Evolutionary conservation across 176 grass and related monocot genomes (phyloP), one percentile per base, ranked within the genome.

Genomic region (Zea luxurians): DNA sequence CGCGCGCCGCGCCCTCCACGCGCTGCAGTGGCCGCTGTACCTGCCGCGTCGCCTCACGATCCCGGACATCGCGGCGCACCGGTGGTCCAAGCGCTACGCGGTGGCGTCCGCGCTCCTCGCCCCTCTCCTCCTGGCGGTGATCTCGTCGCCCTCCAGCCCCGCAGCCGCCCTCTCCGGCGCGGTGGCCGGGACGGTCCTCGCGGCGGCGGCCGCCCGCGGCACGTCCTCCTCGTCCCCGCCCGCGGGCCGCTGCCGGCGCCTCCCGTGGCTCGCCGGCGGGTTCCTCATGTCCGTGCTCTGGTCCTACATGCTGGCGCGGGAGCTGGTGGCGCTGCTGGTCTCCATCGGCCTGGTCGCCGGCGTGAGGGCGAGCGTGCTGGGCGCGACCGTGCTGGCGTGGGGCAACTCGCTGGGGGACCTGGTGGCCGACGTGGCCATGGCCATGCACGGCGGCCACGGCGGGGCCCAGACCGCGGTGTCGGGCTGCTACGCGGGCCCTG

Each of bases 351-450:
- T 80, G 10, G 54, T 86, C 5, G 74, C 83, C 6, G 93, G 88
- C 55, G 85, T 97, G 13, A 53, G 16, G 10, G 70, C 81, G 0
- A 71, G 80, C 61, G 80, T 93, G 55, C 71, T 97, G 3, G 93
- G 93, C 7, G 57, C 87, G 9, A 92, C 92, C 20, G 89, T 96
- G 62, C 82, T 96, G 2, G 92, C 92, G 61, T 96, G 92, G 92
- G 92, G 93, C 2, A 97, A 97, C 82, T 97, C 93, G 3, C 76
- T 93, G 0, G 93, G 93, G 7, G 93, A 97, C 80, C 57, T 93
- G 35, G 91, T 93, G 2, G 64, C 93, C 0, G 85, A 91, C 61
- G 88, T 97, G 34, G 90, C 90, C 0, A 84, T 97, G 80, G 86
- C 93, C 0, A 59, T 27, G 35, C 89, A 74, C 13, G 80, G 70